phyloP scores from a whole-genome alignment of 176 grass and related monocot species.

The Raddia guianensis region DNA sequence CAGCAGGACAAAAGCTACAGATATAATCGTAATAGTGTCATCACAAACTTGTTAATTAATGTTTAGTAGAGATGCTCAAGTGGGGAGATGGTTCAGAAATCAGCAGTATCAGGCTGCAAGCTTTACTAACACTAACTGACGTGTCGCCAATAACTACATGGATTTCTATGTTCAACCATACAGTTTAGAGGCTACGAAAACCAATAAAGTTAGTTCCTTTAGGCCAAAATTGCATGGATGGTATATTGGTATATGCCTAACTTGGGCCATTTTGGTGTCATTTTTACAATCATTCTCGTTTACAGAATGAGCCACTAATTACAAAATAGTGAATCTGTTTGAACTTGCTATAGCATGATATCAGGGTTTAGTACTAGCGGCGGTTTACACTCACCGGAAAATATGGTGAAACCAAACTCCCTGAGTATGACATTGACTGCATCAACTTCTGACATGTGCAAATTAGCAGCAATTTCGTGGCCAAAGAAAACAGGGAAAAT shows the following conservation, averaged over 20 bases:
- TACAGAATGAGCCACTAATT: neutral
- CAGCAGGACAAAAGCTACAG: neutral
- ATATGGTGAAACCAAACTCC: neutral
- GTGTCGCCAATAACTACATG: neutral
- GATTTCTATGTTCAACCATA: neutral
- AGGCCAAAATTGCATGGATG: neutral
- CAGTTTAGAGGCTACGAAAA: neutral
- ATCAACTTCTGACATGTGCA: neutral
- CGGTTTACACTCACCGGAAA: neutral
- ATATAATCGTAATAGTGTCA: neutral
- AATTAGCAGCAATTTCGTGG: neutral
- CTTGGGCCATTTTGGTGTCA: neutral
- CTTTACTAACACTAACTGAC: neutral
- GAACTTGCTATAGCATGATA: neutral
- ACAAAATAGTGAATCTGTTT: neutral
- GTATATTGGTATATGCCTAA: neutral
- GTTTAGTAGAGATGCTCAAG: neutral
- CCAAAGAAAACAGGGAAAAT: neutral
- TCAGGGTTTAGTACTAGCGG: neutral
- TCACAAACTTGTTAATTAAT: neutral
- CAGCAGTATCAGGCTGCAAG: neutral
- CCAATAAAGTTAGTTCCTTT: neutral
- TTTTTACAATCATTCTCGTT: neutral
- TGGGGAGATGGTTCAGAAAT: neutral
- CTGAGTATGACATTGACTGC: neutral